Conservation (phyloP, 2,329 filamentous ascomycete genomes). For the Colletotrichum falcatum region DNA sequence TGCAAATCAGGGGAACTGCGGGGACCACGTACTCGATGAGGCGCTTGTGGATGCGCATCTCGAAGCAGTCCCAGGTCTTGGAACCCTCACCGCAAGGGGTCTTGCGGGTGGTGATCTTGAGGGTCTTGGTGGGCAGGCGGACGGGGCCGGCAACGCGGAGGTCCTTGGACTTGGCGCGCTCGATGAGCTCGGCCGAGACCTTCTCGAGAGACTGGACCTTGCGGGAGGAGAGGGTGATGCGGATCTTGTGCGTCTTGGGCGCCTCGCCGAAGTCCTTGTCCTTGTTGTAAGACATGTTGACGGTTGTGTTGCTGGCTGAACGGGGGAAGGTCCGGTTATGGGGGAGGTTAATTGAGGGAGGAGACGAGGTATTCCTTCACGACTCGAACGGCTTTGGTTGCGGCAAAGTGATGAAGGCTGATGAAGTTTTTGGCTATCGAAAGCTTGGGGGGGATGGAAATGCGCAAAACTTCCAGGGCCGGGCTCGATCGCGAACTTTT, state of each 20-base stretch:
- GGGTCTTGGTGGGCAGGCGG: slow-evolving; percentile 95
- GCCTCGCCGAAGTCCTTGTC: slow-evolving; percentile 95
- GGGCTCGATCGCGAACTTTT: slow-evolving; percentile 41
- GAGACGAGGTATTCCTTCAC: slow-evolving; percentile 67
- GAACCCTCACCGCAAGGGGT: slow-evolving; percentile 98
- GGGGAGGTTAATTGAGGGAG: not conserved
- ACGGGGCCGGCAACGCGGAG: slow-evolving; percentile 93
- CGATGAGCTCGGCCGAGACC: slow-evolving; percentile 97
- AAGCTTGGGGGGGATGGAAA: slow-evolving; percentile 28
- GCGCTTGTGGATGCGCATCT: slow-evolving; percentile 99
- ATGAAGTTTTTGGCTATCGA: slow-evolving; percentile 42
- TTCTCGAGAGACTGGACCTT: slow-evolving; percentile 98
- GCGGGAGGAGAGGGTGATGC: slow-evolving; percentile 83
- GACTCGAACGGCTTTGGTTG: slow-evolving; percentile 80
- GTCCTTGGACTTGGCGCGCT: slow-evolving; percentile 98
- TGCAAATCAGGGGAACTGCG: no score
- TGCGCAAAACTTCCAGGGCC: not conserved
- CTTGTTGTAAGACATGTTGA: slow-evolving; percentile 94
- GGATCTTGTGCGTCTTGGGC: slow-evolving; percentile 97
- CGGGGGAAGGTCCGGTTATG: slow-evolving; percentile 15
- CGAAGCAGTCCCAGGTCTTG: slow-evolving; percentile 99
- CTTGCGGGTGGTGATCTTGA: slow-evolving; percentile 98
- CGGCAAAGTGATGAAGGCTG: slow-evolving; percentile 84
- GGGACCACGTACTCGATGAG: slow-evolving; percentile 81
- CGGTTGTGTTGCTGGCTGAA: slow-evolving; percentile 40